Evolutionary conservation across 179 eudicot species (phyloP), one percentile per base, ranked within the genome.

Genomic region (Drosera spatulata): DNA sequence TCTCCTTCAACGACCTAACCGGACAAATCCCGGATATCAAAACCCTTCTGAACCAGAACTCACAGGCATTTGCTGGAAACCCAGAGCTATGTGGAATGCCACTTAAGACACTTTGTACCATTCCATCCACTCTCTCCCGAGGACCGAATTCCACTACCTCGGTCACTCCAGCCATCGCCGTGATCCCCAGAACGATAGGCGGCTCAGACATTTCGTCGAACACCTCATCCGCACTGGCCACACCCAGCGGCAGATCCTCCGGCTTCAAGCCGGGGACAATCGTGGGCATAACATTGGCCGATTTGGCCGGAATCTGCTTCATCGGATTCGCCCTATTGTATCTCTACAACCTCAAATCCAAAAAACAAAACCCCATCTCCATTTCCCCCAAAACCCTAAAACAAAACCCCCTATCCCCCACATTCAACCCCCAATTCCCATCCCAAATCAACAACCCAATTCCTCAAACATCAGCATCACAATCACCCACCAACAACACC

Each of bases 21-120:
- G 98, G 98, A 0, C 64, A 79, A 55, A 82, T 91, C 56, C 98
- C 96, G 39, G 61, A 68, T 14, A 60, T 69, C 10, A 70, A 57
- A 2, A 67, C 82, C 0, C 58, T 89, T 9, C 39, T 50, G 51
- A 69, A 70, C 38, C 95, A 81, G 59, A 79, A 81, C 68, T 55
- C 76, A 50, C 83, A 67, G 4, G 50, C 67, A 2, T 86, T 79
- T 46, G 65, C 65, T 2, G 96, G 96, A 14, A 91, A 91, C 43
- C 42, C 51, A 11, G 83, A 79, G 15, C 71, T 91, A 2, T 91
- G 98, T 50, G 98, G 98, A 53, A 88, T 79, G 67, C 98, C 98
- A 37, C 59, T 91, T 58, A 84, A 72, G 63, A 82, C 71, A 13
- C 47, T 70, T 15, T 91, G 98, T 62, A 49, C 78, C 2, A 77